Evolutionary conservation across 108 stramenopile species (phyloP).

Genomic region (Discostella stelligeroides): DNA sequence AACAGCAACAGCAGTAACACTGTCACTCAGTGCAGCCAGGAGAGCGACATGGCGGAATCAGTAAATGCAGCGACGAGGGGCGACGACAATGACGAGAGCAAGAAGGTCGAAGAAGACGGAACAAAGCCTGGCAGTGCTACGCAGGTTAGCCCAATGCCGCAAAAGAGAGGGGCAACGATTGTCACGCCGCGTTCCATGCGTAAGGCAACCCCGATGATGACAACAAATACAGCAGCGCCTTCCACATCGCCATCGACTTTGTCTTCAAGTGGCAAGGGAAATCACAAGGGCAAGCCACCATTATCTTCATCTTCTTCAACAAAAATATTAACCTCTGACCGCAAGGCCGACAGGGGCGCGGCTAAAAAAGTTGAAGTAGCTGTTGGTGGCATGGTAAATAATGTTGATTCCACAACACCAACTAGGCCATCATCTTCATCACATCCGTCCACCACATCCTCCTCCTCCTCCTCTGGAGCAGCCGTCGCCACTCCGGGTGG

Average conservation of each 20-base stretch:
- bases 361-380: background rate
- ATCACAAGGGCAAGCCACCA: background rate
- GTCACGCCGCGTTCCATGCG: slow-evolving; percentile 16
- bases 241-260: background rate
- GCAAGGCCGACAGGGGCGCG: background rate
- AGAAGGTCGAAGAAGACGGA: background rate
- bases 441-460: background rate
- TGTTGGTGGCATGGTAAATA: background rate
- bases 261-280: background rate
- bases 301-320: background rate
- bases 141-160: slow-evolving; percentile 25
- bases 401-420: background rate
- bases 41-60: slow-evolving; percentile 1
- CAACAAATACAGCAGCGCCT: background rate
- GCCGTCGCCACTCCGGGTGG: slow-evolving; percentile 12
- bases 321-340: background rate
- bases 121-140: background rate
- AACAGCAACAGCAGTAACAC: background rate
- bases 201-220: background rate
- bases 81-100: background rate
- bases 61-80: background rate
- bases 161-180: slow-evolving; percentile 11
- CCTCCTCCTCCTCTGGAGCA: background rate
- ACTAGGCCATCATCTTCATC: background rate
- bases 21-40: slow-evolving; percentile 3